These are phyloP conservation scores for Trebouxia sp. DNA, from an alignment of 139 green algal genomes.

Conservation along the genomic window DNA sequence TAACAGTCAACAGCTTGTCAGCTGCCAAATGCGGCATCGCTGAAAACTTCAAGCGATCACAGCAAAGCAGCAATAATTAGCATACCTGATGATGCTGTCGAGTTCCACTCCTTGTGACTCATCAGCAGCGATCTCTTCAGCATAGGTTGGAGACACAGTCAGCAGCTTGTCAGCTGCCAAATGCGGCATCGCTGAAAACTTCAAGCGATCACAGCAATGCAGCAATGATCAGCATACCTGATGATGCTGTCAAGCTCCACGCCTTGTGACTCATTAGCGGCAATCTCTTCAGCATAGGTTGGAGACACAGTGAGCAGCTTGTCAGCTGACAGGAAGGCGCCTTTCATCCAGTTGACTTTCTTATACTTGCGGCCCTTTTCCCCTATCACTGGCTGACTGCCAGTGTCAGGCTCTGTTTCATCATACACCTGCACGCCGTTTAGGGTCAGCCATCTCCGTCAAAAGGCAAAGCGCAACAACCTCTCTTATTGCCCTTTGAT, in stretches of 20 bases:
- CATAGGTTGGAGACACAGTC: constrained; percentile 98
- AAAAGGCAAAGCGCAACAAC: too few relatives aligned
- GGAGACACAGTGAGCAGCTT: constrained; percentile 95
- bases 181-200: too few relatives aligned
- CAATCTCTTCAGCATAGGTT: constrained; percentile 96
- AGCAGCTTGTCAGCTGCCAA: constrained; percentile 88
- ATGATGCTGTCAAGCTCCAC: constrained; percentile 88
- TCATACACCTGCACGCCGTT: constrained; percentile 75
- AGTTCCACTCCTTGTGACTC: constrained; percentile 88
- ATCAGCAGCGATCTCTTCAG: constrained; percentile 83
- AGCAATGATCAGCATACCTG: constrained; percentile 29
- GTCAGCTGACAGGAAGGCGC: constrained; percentile 86
- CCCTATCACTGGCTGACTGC: constrained; percentile 31
- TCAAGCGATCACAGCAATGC: too few relatives aligned
- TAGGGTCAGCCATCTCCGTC: too few relatives aligned
- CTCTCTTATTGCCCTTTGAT: too few relatives aligned
- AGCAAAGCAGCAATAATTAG: too few relatives aligned
- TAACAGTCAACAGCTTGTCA: constrained; percentile 95
- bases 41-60: too few relatives aligned
- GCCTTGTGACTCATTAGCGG: constrained; percentile 67
- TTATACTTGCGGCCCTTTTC: constrained; percentile 52
- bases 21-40: too few relatives aligned
- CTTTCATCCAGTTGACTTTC: constrained; percentile 99
- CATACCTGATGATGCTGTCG: constrained; percentile 65
- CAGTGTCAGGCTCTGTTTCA: constrained; percentile 41